phyloP scores from a whole-genome alignment of 2,329 filamentous ascomycete species.

The Colletotrichum spaethianum region DNA sequence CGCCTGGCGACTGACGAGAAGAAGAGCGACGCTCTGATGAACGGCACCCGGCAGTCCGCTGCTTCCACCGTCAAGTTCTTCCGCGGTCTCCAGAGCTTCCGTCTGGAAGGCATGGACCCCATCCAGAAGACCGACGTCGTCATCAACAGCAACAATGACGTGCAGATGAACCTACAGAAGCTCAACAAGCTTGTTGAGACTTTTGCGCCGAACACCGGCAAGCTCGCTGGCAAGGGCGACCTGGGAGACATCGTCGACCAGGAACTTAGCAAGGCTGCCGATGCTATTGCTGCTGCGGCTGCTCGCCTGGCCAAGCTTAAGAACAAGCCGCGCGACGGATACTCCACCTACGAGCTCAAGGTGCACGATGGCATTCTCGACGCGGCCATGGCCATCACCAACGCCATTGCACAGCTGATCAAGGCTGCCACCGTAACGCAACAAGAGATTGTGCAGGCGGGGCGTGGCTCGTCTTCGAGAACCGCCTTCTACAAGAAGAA shows the following conservation, averaged over 20 bases:
- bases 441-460: conserved; percentile 95
- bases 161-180: conserved; percentile 93
- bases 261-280: conserved; percentile 92
- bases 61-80: conserved; percentile 94
- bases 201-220: conserved; percentile 89
- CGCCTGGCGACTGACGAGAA: conserved; percentile 96
- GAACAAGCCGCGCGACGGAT: conserved; percentile 96
- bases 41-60: conserved; percentile 86
- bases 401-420: conserved; percentile 93
- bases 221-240: conserved; percentile 86
- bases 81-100: conserved; percentile 92
- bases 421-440: conserved; percentile 94
- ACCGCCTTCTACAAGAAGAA: conserved; percentile 99
- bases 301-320: conserved; percentile 91
- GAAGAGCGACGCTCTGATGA: conserved; percentile 89
- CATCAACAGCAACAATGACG: conserved; percentile 97
- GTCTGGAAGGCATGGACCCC: conserved; percentile 89
- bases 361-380: conserved; percentile 97
- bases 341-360: conserved; percentile 95
- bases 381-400: conserved; percentile 92
- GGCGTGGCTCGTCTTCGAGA: conserved; percentile 86
- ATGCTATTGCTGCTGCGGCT: conserved; percentile 93
- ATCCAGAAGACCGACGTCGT: conserved; percentile 97
- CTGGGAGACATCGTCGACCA: conserved; percentile 93
- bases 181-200: conserved; percentile 94